A percentile compares a stretch with the other conserved stretches of the same genome.
These are phyloP conservation scores for Tolypocladium ovalisporum DNA, from an alignment of 2,329 filamentous ascomycete species.

Conservation along the genomic window DNA sequence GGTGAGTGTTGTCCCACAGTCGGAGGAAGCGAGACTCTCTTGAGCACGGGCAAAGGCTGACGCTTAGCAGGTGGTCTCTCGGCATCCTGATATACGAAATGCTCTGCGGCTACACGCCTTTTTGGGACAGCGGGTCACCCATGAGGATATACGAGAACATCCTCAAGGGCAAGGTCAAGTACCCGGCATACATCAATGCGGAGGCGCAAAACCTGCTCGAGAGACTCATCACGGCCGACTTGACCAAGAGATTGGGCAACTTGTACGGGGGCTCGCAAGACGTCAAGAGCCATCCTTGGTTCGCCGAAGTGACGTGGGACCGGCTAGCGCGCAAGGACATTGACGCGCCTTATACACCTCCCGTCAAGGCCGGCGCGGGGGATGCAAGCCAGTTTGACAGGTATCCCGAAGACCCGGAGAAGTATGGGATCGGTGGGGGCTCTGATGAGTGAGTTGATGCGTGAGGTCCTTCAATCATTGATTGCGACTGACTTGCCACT, in stretches of 20 bases:
- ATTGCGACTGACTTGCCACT: slow-evolving; percentile 7
- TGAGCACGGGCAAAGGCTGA: neutral
- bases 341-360: slow-evolving; percentile 93
- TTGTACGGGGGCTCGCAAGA: slow-evolving; percentile 82
- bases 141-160: slow-evolving; percentile 99
- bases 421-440: slow-evolving; percentile 63
- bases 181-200: slow-evolving; percentile 87
- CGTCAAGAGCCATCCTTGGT: slow-evolving; percentile 94
- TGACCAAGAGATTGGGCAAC: slow-evolving; percentile 92
- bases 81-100: slow-evolving; percentile 99
- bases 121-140: slow-evolving; percentile 95
- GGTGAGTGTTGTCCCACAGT: slow-evolving; percentile 48
- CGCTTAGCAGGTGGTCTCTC: slow-evolving; percentile 75
- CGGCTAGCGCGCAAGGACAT: slow-evolving; percentile 90
- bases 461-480: neutral
- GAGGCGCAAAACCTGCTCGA: slow-evolving; percentile 90
- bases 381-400: slow-evolving; percentile 97
- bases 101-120: slow-evolving; percentile 96
- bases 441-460: slow-evolving; percentile 67
- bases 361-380: slow-evolving; percentile 84
- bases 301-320: slow-evolving; percentile 96
- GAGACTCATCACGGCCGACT: slow-evolving; percentile 83
- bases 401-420: slow-evolving; percentile 93
- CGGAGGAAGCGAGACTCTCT: neutral
- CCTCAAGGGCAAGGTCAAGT: slow-evolving; percentile 89